These are phyloP conservation scores for Sordariomycetes sp. DNA, from an alignment of 2,329 filamentous ascomycete species.

Conservation along the genomic window DNA sequence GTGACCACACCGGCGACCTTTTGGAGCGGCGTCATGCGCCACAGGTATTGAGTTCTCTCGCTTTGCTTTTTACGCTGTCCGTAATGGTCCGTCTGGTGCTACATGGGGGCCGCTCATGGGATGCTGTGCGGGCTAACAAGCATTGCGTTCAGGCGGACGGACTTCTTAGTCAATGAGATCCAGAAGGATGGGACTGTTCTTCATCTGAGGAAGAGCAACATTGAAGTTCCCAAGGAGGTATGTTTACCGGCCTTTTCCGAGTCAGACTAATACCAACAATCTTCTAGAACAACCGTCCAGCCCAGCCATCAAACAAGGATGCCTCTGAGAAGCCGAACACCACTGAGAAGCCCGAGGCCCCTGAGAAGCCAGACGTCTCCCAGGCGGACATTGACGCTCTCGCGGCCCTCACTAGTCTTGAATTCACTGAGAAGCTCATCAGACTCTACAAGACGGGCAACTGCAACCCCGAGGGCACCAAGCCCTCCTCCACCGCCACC, in stretches of 20 bases:
- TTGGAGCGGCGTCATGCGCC: conserved; percentile 19
- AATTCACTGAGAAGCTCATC: conserved; percentile 25
- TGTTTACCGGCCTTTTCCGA: neutral
- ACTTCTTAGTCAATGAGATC: conserved; percentile 90
- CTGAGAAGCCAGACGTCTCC: conserved; percentile 13
- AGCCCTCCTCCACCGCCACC: conserved; percentile 16
- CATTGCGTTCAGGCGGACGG: conserved; percentile 53
- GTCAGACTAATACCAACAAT: neutral
- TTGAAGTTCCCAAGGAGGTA: conserved; percentile 6
- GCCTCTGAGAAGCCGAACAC: conserved; percentile 13
- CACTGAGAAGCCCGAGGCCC: conserved; percentile 13
- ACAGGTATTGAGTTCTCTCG: conserved; percentile 4
- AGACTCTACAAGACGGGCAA: conserved; percentile 23
- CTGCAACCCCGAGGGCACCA: conserved; percentile 14
- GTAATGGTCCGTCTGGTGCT: neutral
- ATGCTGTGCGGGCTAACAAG: neutral
- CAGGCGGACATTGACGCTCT: conserved; percentile 21
- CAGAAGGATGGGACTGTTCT: conserved; percentile 60
- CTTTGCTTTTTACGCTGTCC: neutral
- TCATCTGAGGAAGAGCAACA: conserved; percentile 38
- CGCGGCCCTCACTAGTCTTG: conserved; percentile 21
- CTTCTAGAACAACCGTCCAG: neutral
- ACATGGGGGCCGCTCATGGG: neutral
- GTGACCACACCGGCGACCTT: conserved; percentile 20
- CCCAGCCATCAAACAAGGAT: conserved; percentile 8